These are phyloP conservation scores for Peronospora farinosa DNA, from an alignment of 352 stramenopile genomes.

Conservation along the genomic window DNA sequence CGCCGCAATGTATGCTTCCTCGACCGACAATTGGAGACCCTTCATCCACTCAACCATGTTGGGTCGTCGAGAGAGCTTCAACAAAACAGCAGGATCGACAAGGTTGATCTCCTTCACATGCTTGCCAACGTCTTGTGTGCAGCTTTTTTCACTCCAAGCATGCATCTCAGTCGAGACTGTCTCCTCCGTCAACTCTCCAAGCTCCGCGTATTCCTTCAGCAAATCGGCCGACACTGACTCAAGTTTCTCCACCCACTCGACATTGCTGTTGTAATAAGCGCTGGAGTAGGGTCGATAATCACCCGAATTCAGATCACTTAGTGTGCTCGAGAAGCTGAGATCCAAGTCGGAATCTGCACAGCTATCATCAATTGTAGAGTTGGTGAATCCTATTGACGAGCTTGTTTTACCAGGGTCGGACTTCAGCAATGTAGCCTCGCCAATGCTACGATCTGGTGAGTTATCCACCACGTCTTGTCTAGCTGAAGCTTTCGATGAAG, in stretches of 20 bases:
- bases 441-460: neutral
- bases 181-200: slow-evolving; percentile 3
- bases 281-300: slow-evolving; percentile 7
- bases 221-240: slow-evolving; percentile 12
- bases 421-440: slow-evolving; percentile 8
- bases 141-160: slow-evolving; percentile 10
- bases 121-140: neutral
- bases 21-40: slow-evolving; percentile 31
- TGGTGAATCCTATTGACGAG: slow-evolving; percentile 17
- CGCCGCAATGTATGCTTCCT: slow-evolving; percentile 38
- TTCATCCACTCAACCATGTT: slow-evolving; percentile 33
- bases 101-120: neutral
- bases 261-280: slow-evolving; percentile 1
- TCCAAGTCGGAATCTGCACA: slow-evolving; percentile 19
- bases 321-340: slow-evolving; percentile 15
- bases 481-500: slow-evolving; percentile 7
- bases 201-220: slow-evolving; percentile 16
- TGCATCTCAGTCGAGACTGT: slow-evolving; percentile 1
- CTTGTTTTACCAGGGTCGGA: slow-evolving; percentile 6
- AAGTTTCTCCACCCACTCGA: slow-evolving; percentile 17
- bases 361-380: slow-evolving; percentile 16
- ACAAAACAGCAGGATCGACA: slow-evolving; percentile 2
- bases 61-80: slow-evolving; percentile 5
- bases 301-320: slow-evolving; percentile 22
- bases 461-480: slow-evolving; percentile 3